Evolutionary conservation across 805 yeast species (phyloP).

Genomic region (Millerozyma miso): DNA sequence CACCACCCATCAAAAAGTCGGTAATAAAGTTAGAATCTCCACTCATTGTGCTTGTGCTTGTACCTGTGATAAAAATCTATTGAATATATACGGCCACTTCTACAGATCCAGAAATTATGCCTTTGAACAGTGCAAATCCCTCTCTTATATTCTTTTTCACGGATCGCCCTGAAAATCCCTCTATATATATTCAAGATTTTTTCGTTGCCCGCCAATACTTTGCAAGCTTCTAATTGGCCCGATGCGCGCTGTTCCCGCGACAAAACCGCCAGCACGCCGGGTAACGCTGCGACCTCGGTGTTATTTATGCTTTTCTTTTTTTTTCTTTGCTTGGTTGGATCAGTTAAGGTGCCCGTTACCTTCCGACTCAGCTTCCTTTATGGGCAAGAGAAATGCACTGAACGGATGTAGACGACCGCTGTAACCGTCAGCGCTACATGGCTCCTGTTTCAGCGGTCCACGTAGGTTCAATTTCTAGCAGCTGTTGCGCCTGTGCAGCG

Average conservation of each 20-base stretch:
- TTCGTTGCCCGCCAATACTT: not conserved
- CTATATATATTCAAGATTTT: not conserved
- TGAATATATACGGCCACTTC: not conserved
- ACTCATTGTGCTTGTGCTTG: conserved; percentile 12
- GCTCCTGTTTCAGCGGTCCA: no score
- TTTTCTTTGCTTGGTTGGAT: no score
- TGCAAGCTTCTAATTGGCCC: not conserved
- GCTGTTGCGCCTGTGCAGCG: no score
- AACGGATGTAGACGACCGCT: no score
- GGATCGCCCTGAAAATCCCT: not conserved
- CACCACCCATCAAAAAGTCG: conserved; percentile 94
- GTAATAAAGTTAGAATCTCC: conserved; percentile 22
- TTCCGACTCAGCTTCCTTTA: no score
- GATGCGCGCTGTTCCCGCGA: not conserved
- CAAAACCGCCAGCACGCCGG: not conserved
- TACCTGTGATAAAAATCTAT: not conserved
- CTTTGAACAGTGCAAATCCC: not conserved
- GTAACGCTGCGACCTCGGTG: not conserved
- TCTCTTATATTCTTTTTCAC: not conserved
- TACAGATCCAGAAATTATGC: conserved; percentile 2
- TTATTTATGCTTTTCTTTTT: not conserved
- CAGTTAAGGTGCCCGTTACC: no score
- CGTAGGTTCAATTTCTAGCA: no score
- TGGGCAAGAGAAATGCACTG: no score
- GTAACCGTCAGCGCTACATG: no score